Percentiles rank a stretch among this genome's conserved stretches.
Conservation (phyloP, 2,329 filamentous ascomycete species). For the Ophiocordyceps camponoti-leonardi region DNA sequence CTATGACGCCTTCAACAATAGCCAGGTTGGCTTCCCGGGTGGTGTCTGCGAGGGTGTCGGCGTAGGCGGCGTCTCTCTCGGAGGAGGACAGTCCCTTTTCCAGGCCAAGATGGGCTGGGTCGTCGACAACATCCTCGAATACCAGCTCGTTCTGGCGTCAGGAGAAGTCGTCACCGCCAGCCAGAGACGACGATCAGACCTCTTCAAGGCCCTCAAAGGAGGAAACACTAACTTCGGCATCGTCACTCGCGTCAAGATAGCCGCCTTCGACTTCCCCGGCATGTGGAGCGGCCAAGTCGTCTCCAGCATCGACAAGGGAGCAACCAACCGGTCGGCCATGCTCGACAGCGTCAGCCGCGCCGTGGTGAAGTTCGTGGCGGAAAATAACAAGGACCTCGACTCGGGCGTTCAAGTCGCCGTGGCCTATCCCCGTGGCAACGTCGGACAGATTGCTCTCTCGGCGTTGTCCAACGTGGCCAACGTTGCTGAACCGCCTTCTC, state of each 20-base stretch:
- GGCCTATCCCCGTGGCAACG: neutral
- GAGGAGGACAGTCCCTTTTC: constrained; percentile 4
- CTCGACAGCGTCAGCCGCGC: neutral
- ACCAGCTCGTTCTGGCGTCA: constrained; percentile 25
- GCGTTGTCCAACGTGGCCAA: neutral
- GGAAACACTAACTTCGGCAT: constrained; percentile 29
- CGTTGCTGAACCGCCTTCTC: neutral
- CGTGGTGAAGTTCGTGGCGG: neutral
- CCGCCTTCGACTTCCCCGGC: constrained; percentile 8
- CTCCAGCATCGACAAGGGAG: neutral
- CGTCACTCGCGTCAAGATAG: constrained; percentile 10
- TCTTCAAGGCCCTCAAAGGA: constrained; percentile 29
- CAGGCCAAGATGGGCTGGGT: constrained; percentile 15
- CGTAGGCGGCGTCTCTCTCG: constrained; percentile 7
- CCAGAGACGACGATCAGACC: constrained; percentile 16
- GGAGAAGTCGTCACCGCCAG: constrained; percentile 24
- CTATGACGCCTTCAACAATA: neutral
- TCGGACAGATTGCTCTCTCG: neutral
- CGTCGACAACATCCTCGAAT: constrained; percentile 24
- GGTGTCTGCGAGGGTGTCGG: constrained; percentile 3
- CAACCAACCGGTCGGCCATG: neutral
- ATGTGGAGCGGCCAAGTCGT: neutral
- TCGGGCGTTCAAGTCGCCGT: neutral
- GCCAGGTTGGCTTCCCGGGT: neutral
- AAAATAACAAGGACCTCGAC: neutral